phyloP scores from a whole-genome alignment of 169 alveolate genomes.

The Miamiensis avidus region DNA sequence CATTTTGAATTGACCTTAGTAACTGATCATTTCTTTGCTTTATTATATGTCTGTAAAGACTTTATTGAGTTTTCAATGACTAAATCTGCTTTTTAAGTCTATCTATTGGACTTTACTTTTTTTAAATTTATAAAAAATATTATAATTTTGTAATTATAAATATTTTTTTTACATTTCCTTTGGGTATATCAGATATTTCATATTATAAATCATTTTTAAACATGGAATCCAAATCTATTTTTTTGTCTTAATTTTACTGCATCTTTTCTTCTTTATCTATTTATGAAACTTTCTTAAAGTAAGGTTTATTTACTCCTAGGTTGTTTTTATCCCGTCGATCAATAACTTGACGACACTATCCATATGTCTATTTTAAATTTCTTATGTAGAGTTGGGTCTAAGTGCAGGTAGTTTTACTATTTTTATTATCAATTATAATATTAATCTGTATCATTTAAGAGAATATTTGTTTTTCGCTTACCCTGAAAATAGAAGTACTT shows the following conservation, averaged over 20 bases:
- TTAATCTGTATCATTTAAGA: background rate
- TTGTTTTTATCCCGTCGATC: background rate
- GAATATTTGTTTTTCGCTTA: background rate
- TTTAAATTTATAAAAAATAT: too few species aligned
- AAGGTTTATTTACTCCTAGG: background rate
- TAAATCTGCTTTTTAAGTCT: background rate
- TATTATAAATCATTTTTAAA: too few species aligned
- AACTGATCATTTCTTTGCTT: background rate
- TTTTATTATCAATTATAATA: background rate
- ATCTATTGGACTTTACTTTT: too few species aligned
- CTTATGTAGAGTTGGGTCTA: conserved; percentile 12
- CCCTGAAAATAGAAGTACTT: conserved; percentile 10
- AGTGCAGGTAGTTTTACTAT: conserved; percentile 9
- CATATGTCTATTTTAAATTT: conserved; percentile 1
- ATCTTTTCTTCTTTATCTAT: background rate
- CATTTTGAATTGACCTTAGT: conserved; percentile 5
- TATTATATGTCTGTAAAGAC: background rate
- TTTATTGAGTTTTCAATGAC: background rate
- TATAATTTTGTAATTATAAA: too few species aligned
- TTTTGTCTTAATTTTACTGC: background rate
- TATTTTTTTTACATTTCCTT: too few species aligned
- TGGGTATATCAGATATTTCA: too few species aligned
- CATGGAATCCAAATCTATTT: too few species aligned
- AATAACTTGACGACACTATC: background rate
- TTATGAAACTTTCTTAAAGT: too few species aligned